phyloP scores from a whole-genome alignment of 2,329 filamentous ascomycete genomes.

The Blastomyces parvus region DNA sequence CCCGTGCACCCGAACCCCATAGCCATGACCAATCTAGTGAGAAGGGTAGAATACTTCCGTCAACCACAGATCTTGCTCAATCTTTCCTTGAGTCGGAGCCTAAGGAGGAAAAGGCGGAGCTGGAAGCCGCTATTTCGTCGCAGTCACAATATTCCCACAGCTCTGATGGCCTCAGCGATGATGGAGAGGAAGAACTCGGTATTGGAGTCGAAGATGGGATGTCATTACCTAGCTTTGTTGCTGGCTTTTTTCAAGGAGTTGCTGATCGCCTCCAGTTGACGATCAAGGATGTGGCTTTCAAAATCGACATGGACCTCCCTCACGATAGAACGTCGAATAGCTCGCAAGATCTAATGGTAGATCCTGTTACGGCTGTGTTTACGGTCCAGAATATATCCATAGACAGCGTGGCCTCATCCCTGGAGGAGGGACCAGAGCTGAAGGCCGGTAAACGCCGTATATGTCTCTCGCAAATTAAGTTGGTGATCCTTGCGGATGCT shows the following conservation, averaged over 20 bases:
- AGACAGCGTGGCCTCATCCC: constrained; percentile 22
- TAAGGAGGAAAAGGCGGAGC: constrained; percentile 46
- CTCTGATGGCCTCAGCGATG: constrained; percentile 39
- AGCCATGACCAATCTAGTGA: constrained; percentile 23
- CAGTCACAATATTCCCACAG: constrained; percentile 42
- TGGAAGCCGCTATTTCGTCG: constrained; percentile 48
- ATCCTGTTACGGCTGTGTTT: constrained; percentile 29
- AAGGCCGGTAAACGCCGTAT: constrained; percentile 36
- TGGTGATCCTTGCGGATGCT: constrained; percentile 40
- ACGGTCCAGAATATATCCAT: constrained; percentile 29
- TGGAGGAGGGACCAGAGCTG: constrained; percentile 17
- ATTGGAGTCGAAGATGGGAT: constrained; percentile 46
- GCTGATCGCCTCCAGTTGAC: constrained; percentile 48
- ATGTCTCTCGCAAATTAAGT: constrained; percentile 37
- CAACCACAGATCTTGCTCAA: constrained; percentile 49
- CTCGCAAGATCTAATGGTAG: constrained; percentile 28
- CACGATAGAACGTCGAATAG: constrained; percentile 30
- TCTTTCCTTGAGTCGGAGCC: constrained; percentile 53
- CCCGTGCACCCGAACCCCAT: constrained; percentile 18
- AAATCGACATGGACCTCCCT: constrained; percentile 41
- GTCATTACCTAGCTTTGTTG: constrained; percentile 50
- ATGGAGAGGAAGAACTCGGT: constrained; percentile 41
- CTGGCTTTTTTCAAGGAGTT: constrained; percentile 50
- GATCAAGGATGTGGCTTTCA: constrained; percentile 44
- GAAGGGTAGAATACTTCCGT: constrained; percentile 36